These are phyloP conservation scores for Entomortierella chlamydospora DNA, from an alignment of 192 early-diverging fungal genomes.

Conservation along the genomic window DNA sequence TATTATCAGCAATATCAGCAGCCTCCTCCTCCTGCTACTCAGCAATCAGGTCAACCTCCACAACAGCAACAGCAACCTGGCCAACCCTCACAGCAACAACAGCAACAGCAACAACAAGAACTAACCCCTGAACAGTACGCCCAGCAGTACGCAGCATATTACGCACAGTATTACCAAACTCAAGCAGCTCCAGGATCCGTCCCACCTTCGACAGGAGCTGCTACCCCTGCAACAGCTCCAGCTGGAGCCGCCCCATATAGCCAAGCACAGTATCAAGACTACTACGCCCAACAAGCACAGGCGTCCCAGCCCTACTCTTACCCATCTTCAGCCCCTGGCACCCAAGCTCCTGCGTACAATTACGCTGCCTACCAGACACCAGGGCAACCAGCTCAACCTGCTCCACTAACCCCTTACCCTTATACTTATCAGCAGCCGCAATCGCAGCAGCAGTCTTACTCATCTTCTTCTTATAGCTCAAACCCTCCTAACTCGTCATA, in stretches of 20 bases:
- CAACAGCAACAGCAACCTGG: no score
- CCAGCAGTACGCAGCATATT: constrained; percentile 52
- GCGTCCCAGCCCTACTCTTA: constrained; percentile 31
- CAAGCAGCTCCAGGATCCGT: constrained; percentile 15
- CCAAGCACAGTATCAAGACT: constrained; percentile 25
- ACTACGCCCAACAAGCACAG: constrained; percentile 34
- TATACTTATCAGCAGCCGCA: constrained; percentile 31
- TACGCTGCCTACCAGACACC: constrained; percentile 19
- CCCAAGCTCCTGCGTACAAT: constrained; percentile 30
- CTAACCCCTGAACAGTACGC: constrained; percentile 41
- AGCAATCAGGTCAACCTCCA: neutral
- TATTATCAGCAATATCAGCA: constrained; percentile 46
- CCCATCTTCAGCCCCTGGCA: constrained; percentile 17
- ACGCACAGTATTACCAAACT: constrained; percentile 29
- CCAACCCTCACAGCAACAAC: neutral
- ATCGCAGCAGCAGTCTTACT: constrained; percentile 22
- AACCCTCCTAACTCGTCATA: neutral
- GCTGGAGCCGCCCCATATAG: constrained; percentile 20
- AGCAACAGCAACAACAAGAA: constrained; percentile 3
- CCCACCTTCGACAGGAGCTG: constrained; percentile 26
- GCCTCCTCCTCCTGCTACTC: constrained; percentile 5
- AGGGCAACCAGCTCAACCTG: neutral
- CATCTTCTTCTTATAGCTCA: constrained; percentile 45
- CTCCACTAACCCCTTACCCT: constrained; percentile 49
- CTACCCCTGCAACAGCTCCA: constrained; percentile 12